Percentiles rank a stretch among this genome's conserved stretches.
phyloP scores from a whole-genome alignment of 75 land plant genomes.

The Cryptomeria japonica region DNA sequence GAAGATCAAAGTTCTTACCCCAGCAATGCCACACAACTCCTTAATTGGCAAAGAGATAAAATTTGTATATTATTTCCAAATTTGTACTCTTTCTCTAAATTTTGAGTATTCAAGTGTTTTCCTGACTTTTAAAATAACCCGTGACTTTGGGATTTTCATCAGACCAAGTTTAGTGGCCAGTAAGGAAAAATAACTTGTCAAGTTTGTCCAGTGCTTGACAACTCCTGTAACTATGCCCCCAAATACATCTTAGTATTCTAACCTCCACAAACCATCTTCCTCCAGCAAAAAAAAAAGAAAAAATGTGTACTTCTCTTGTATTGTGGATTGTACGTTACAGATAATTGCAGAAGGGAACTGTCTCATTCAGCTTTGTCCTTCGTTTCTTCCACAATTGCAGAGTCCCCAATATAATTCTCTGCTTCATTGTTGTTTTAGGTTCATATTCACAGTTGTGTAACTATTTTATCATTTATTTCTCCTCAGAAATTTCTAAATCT shows the following conservation, averaged over 20 bases:
- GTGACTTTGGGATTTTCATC: background rate
- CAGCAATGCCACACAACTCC: background rate
- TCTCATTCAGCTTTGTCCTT: background rate
- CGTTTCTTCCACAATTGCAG: background rate
- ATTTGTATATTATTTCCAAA: background rate
- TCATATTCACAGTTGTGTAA: background rate
- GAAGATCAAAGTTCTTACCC: background rate
- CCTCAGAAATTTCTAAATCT: background rate
- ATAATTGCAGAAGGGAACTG: background rate
- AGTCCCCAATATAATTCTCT: background rate
- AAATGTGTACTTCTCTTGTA: background rate
- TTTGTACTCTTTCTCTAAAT: background rate
- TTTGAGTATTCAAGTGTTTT: too few relatives aligned
- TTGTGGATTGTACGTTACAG: background rate
- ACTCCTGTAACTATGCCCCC: background rate
- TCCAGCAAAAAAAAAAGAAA: background rate
- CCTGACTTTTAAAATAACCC: background rate
- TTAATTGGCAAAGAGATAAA: background rate
- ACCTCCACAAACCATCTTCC: background rate
- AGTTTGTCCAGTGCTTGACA: background rate
- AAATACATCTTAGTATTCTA: background rate
- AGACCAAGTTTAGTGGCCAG: background rate
- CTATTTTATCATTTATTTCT: background rate
- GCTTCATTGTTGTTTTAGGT: background rate
- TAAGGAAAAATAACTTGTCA: background rate